These are phyloP conservation scores for Silybum marianum DNA, from an alignment of 129 eudicot species.

Conservation along the genomic window DNA sequence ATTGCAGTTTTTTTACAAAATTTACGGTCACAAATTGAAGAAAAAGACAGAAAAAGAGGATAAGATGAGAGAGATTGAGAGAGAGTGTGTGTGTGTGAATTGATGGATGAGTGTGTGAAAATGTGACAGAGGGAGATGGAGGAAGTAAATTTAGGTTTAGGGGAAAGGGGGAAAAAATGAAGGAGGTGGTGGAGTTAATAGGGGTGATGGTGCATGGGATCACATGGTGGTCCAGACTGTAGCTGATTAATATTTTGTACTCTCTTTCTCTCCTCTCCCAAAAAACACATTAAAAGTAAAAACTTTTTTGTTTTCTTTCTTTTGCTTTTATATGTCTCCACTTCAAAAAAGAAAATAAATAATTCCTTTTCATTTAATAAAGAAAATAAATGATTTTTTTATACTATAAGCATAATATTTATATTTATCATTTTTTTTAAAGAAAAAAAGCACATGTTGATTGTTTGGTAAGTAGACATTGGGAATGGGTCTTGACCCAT, in stretches of 20 bases:
- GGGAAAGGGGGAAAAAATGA: slow-evolving; percentile 16
- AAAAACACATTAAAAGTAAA: slow-evolving; percentile 18
- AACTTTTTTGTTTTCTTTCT: slow-evolving; percentile 3
- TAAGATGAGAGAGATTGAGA: background rate
- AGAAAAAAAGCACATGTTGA: background rate
- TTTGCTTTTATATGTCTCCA: background rate
- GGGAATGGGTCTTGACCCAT: too few relatives aligned
- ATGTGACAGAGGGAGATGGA: slow-evolving; percentile 9
- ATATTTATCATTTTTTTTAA: background rate
- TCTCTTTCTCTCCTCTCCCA: background rate
- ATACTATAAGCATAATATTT: too few relatives aligned
- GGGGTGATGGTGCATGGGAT: slow-evolving; percentile 35
- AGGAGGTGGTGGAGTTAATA: slow-evolving; percentile 29
- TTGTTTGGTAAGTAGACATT: background rate
- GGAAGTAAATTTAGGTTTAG: slow-evolving; percentile 35
- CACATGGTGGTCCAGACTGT: slow-evolving; percentile 42
- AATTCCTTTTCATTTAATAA: too few relatives aligned
- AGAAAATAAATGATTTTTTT: too few relatives aligned
- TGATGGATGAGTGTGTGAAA: slow-evolving; percentile 18
- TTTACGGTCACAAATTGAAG: slow-evolving; percentile 20
- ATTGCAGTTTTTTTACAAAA: slow-evolving; percentile 17
- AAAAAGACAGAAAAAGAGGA: background rate
- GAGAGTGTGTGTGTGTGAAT: background rate
- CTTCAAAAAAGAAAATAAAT: background rate
- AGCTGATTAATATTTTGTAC: slow-evolving; percentile 20